These are phyloP conservation scores for Colletotrichum ledebouriae DNA, from an alignment of 2,329 filamentous ascomycete genomes.

Conservation along the genomic window DNA sequence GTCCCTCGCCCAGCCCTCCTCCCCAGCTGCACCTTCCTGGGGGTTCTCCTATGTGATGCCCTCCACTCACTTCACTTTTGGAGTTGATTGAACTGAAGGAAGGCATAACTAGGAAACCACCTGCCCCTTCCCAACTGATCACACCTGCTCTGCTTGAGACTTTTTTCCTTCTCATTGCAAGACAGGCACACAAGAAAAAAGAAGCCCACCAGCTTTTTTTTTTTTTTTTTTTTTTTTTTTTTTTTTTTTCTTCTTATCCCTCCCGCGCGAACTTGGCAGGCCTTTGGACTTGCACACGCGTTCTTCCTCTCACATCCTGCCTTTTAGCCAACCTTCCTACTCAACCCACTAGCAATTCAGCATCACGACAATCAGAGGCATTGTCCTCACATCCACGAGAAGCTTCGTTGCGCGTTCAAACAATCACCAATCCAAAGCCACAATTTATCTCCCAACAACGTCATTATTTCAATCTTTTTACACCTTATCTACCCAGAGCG, in stretches of 20 bases:
- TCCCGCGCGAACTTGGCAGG: constrained; percentile 6
- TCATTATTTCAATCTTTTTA: constrained; percentile 5
- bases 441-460: background rate
- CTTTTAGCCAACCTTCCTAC: constrained; percentile 16
- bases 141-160: constrained; percentile 19
- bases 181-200: constrained; percentile 22
- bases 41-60: constrained; percentile 36
- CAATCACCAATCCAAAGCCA: constrained; percentile 3
- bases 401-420: constrained; percentile 1
- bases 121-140: constrained; percentile 24
- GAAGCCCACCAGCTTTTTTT: constrained; percentile 21
- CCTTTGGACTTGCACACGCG: background rate
- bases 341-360: constrained; percentile 23
- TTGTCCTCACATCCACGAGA: background rate
- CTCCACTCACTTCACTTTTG: constrained; percentile 14
- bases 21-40: constrained; percentile 15
- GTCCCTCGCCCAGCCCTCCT: constrained; percentile 5
- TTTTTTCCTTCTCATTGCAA: constrained; percentile 13
- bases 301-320: constrained; percentile 24
- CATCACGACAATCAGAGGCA: constrained; percentile 5
- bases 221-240: constrained; percentile 20
- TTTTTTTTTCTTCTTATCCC: background rate
- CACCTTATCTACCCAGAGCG: constrained; percentile 15
- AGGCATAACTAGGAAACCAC: constrained; percentile 18
- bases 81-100: constrained; percentile 30